phyloP scores from a whole-genome alignment of 177 flowering plant species.

The Vitis hybrid region DNA sequence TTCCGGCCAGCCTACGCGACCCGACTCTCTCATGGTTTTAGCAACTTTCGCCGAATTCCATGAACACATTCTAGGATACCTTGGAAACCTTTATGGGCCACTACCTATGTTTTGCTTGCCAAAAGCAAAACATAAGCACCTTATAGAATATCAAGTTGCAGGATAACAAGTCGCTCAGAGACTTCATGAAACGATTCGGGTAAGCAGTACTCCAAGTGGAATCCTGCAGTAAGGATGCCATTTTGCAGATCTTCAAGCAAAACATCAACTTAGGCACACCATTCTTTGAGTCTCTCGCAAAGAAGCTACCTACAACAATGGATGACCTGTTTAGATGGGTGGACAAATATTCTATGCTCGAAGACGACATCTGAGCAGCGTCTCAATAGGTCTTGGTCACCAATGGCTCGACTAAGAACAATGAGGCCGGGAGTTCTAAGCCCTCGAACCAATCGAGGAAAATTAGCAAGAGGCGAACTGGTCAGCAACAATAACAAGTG shows the following conservation, averaged over 20 bases:
- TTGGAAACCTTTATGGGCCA: accelerated
- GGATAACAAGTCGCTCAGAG: too few relatives aligned
- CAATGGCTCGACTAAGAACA: accelerated
- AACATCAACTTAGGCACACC: too few relatives aligned
- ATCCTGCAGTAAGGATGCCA: accelerated
- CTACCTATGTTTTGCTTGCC: too few relatives aligned
- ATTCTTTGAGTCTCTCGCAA: too few relatives aligned
- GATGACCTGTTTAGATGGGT: accelerated
- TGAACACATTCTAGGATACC: accelerated
- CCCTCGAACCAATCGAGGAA: too few relatives aligned
- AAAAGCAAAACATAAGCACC: too few relatives aligned
- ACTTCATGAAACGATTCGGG: accelerated
- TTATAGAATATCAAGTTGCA: too few relatives aligned
- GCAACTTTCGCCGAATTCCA: accelerated
- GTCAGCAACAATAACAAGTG: accelerated
- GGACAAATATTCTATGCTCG: accelerated
- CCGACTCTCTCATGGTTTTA: too few relatives aligned
- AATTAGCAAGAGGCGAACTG: accelerated
- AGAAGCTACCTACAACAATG: too few relatives aligned
- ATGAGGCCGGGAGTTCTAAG: too few relatives aligned
- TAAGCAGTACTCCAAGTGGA: too few relatives aligned
- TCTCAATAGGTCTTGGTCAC: too few relatives aligned
- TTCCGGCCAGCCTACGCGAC: accelerated
- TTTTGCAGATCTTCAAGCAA: accelerated
- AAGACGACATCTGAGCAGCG: accelerated